Conservation (phyloP, 257 asterid genomes). For the Datura wrightii region DNA sequence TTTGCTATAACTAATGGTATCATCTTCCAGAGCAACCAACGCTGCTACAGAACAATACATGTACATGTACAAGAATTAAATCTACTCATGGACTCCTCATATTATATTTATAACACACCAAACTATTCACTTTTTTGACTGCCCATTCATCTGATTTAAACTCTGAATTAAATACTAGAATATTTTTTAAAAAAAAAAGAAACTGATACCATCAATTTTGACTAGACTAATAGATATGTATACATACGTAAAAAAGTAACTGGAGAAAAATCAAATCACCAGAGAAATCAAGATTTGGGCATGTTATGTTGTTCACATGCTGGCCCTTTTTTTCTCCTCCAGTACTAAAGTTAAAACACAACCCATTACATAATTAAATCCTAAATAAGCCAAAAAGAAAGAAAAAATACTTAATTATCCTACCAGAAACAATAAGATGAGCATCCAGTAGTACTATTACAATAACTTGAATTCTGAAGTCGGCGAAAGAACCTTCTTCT, state of each 20-base stretch:
- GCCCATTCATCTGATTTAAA: not conserved
- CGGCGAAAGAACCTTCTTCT: constrained; percentile 50
- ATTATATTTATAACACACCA: not conserved
- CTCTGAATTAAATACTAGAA: not conserved
- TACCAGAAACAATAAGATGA: constrained; percentile 54
- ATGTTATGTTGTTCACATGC: constrained; percentile 3
- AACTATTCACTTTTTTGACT: not conserved
- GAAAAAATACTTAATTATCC: not conserved
- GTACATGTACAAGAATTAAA: not conserved
- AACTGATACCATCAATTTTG: not conserved
- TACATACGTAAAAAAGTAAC: not conserved
- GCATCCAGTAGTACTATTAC: not conserved
- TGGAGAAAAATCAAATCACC: not conserved
- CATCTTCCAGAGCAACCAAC: not conserved
- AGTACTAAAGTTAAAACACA: not conserved
- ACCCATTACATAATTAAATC: not conserved
- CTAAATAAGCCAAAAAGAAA: not conserved
- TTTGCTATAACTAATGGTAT: not conserved
- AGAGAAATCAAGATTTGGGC: not conserved
- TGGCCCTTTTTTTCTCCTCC: not conserved
- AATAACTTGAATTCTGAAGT: constrained; percentile 29
- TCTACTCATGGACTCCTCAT: not conserved
- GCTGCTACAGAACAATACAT: not conserved
- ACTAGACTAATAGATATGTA: not conserved
- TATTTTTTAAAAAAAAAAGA: not conserved